Evolutionary conservation across 768 basidiomycete genomes (phyloP).

Genomic region (Pholiota conissans): DNA sequence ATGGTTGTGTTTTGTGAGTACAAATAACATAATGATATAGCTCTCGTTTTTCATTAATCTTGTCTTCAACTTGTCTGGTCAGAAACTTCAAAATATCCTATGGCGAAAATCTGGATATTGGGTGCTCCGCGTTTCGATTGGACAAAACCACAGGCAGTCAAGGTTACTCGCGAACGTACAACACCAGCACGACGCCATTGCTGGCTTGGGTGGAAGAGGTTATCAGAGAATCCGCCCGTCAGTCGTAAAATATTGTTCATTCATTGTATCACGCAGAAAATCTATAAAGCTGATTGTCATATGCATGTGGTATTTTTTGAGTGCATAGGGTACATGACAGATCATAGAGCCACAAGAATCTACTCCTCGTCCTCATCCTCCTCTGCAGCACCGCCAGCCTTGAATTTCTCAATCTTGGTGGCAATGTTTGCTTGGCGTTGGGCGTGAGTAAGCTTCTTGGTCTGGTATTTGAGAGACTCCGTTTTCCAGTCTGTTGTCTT

Average conservation of each 20-base stretch:
- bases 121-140: constrained; percentile 59
- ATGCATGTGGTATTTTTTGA: not conserved
- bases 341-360: constrained; percentile 22
- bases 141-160: constrained; percentile 41
- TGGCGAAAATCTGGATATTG: constrained; percentile 47
- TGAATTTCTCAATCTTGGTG: constrained; percentile 89
- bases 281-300: not conserved
- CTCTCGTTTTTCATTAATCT: too few species aligned
- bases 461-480: constrained; percentile 74
- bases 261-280: not conserved
- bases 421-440: constrained; percentile 82
- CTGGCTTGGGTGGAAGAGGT: constrained; percentile 56
- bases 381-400: constrained; percentile 59
- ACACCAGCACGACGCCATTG: constrained; percentile 33
- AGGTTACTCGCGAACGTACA: constrained; percentile 42
- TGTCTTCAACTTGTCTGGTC: too few species aligned
- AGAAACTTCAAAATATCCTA: constrained; percentile 69
- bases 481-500: constrained; percentile 92
- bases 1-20: constrained; percentile 72
- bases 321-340: constrained; percentile 16
- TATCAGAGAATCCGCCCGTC: constrained; percentile 27
- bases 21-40: too few species aligned
- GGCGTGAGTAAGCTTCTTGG: constrained; percentile 66
- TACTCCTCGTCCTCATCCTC: constrained; percentile 70
- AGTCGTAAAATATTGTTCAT: not conserved